Percentiles rank a stretch among this genome's conserved stretches.
These are phyloP conservation scores for Scheffersomyces titani DNA, from an alignment of 1,139 yeast species.

Conservation along the genomic window DNA sequence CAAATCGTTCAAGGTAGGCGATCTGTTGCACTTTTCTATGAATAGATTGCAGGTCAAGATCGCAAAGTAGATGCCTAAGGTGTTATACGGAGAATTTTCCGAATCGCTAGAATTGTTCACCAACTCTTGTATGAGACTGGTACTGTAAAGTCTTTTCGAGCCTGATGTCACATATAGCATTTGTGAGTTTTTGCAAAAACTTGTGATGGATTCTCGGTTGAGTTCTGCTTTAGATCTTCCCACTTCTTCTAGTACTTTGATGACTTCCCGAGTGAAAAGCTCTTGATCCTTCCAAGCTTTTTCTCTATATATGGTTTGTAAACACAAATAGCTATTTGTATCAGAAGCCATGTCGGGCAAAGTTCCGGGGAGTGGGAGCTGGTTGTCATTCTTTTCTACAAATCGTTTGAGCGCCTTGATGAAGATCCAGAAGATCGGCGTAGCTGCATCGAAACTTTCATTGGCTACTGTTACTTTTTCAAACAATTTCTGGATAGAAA, in stretches of 20 bases:
- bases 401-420: constrained; percentile 57
- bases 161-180: constrained; percentile 41
- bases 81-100: constrained; percentile 19
- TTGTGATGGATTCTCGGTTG: constrained; percentile 38
- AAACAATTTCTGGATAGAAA: constrained; percentile 34
- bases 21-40: constrained; percentile 14
- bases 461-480: constrained; percentile 18
- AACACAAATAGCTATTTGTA: constrained; percentile 57
- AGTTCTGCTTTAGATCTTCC: constrained; percentile 27
- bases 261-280: constrained; percentile 36
- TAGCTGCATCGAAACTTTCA: constrained; percentile 13
- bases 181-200: constrained; percentile 62
- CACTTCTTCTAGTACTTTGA: constrained; percentile 19
- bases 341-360: constrained; percentile 91
- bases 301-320: constrained; percentile 58
- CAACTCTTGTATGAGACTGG: constrained; percentile 15
- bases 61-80: constrained; percentile 37
- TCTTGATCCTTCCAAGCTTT: constrained; percentile 58
- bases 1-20: constrained; percentile 24
- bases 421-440: constrained; percentile 61
- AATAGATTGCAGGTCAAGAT: constrained; percentile 32
- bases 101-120: constrained; percentile 17
- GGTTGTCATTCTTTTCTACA: constrained; percentile 35
- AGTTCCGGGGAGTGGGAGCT: constrained; percentile 70
- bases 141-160: constrained; percentile 20